These are phyloP conservation scores for Lactarius indigo DNA, from an alignment of 768 basidiomycete genomes.

Conservation along the genomic window DNA sequence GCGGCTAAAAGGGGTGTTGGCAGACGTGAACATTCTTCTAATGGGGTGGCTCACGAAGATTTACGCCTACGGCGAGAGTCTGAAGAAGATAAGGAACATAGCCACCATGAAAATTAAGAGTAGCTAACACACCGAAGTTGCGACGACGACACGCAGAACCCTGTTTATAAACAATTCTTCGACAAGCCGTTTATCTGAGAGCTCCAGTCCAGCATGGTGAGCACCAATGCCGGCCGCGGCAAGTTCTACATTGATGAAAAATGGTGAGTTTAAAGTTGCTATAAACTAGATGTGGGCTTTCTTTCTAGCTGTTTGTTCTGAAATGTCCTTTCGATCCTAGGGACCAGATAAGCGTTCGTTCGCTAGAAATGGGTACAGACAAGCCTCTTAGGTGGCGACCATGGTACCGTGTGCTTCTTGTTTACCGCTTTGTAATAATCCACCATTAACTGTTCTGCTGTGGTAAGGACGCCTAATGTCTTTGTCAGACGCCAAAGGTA, in stretches of 20 bases:
- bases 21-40: neutral
- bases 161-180: constrained; percentile 73
- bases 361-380: constrained; percentile 8
- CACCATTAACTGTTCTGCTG: constrained; percentile 75
- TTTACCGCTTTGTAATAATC: constrained; percentile 59
- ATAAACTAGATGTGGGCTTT: constrained; percentile 30
- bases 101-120: neutral
- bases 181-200: constrained; percentile 66
- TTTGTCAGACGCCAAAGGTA: constrained; percentile 20
- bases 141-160: constrained; percentile 62
- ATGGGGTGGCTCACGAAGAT: constrained; percentile 62
- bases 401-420: constrained; percentile 54
- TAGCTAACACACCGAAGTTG: constrained; percentile 67
- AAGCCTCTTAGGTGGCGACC: constrained; percentile 60
- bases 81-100: constrained; percentile 33
- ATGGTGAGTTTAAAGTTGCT: neutral
- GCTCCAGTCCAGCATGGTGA: constrained; percentile 84
- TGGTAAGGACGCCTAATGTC: constrained; percentile 42
- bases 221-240: constrained; percentile 76
- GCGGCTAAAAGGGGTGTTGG: constrained; percentile 56
- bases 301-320: constrained; percentile 65
- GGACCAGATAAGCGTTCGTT: neutral
- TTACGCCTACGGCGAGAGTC: constrained; percentile 96
- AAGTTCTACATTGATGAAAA: constrained; percentile 43
- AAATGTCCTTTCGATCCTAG: constrained; percentile 55